Evolutionary conservation across 1,284 basidiomycete genomes (phyloP).

Genomic region (Malassezia sp.): DNA sequence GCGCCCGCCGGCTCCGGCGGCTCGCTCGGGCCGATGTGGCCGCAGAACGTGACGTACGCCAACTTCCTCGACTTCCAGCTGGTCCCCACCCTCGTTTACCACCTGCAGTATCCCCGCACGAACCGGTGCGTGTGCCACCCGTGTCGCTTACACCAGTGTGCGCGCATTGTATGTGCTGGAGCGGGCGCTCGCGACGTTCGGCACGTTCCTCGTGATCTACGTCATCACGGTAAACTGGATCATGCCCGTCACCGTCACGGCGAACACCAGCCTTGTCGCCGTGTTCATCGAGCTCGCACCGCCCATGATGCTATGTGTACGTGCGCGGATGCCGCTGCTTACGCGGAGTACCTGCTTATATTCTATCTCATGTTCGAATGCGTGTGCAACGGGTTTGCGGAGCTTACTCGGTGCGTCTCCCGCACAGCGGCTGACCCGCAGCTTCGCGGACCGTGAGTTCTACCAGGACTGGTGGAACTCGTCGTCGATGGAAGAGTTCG

Average conservation of each 20-base stretch:
- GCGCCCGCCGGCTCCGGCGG: slow-evolving; percentile 27
- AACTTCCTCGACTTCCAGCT: slow-evolving; percentile 82
- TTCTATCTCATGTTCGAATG: slow-evolving; percentile 53
- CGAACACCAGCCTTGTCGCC: slow-evolving; percentile 18
- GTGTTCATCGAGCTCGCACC: slow-evolving; percentile 69
- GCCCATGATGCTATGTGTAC: slow-evolving; percentile 68
- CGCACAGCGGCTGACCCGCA: not conserved
- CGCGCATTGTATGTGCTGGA: slow-evolving; percentile 84
- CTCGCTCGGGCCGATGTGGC: slow-evolving; percentile 55
- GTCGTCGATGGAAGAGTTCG: slow-evolving; percentile 86
- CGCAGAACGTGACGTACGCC: slow-evolving; percentile 67
- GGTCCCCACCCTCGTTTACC: slow-evolving; percentile 86
- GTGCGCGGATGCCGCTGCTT: not conserved
- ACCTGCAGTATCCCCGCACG: slow-evolving; percentile 87
- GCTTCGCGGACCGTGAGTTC: slow-evolving; percentile 85
- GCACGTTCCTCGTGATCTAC: slow-evolving; percentile 76
- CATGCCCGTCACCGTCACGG: slow-evolving; percentile 50
- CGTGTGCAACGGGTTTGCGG: slow-evolving; percentile 80
- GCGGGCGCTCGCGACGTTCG: slow-evolving; percentile 86
- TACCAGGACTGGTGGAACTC: slow-evolving; percentile 99
- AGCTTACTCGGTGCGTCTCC: slow-evolving; percentile 52
- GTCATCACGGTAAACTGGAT: slow-evolving; percentile 55
- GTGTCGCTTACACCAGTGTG: too few relatives aligned
- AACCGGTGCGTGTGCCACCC: too few relatives aligned
- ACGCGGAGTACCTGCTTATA: slow-evolving; percentile 43